Percentiles rank a stretch among this genome's conserved stretches.
Evolutionary conservation across 305 asterid genomes (phyloP).

Genomic region (Fraxinus dipetala): DNA sequence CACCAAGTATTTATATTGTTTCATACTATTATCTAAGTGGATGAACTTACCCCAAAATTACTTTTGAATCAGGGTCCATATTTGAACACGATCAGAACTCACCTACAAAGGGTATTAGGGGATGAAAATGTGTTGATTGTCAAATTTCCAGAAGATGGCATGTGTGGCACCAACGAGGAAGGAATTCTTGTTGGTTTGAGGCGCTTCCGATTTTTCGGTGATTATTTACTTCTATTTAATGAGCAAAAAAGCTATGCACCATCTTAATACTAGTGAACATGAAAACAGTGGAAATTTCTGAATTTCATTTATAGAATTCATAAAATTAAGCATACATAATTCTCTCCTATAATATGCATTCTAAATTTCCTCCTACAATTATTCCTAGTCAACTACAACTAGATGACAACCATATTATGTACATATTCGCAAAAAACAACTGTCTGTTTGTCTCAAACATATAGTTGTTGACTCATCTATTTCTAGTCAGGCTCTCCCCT

Average conservation of each 20-base stretch:
- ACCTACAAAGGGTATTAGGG: constrained; percentile 68
- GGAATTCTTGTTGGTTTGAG: constrained; percentile 70
- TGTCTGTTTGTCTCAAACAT: not conserved
- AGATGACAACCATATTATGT: not conserved
- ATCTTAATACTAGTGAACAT: not conserved
- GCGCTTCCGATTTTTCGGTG: constrained; percentile 68
- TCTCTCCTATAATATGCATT: not conserved
- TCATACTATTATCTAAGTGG: not conserved
- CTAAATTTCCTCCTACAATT: not conserved
- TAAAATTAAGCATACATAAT: not conserved
- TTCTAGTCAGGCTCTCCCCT: not conserved
- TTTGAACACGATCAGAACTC: constrained; percentile 53
- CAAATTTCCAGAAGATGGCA: constrained; percentile 43
- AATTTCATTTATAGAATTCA: too few species aligned
- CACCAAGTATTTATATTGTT: not conserved
- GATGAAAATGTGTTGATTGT: constrained; percentile 71
- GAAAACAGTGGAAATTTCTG: not conserved
- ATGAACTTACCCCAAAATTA: not conserved
- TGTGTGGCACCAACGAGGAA: constrained; percentile 25
- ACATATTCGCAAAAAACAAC: not conserved
- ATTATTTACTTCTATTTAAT: constrained; percentile 12
- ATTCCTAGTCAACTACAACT: not conserved
- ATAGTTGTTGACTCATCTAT: not conserved
- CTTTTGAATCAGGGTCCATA: constrained; percentile 67
- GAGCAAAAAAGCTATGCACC: not conserved